A percentile compares a stretch with the other conserved stretches of the same genome.
Evolutionary conservation across 2,329 filamentous ascomycete genomes (phyloP).

Genomic region (Phaeosphaeriaceae sp.): DNA sequence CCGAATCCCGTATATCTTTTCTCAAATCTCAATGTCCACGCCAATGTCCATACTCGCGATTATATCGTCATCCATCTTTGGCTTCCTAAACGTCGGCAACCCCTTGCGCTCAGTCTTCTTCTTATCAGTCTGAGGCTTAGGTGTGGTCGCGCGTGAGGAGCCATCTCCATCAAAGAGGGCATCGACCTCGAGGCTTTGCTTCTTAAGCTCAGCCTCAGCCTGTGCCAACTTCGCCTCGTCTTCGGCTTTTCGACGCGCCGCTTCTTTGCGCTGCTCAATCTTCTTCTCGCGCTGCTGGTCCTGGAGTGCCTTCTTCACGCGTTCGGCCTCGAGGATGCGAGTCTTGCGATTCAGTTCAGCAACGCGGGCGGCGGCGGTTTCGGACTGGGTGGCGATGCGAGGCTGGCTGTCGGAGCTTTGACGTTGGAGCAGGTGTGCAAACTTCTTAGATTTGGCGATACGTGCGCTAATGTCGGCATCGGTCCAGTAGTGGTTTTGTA

Average conservation of each 20-base stretch:
- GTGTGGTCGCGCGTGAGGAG: constrained; percentile 49
- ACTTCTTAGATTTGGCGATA: constrained; percentile 69
- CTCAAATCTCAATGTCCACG: constrained; percentile 85
- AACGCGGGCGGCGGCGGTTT: constrained; percentile 79
- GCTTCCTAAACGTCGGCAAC: constrained; percentile 74
- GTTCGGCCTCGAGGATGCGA: constrained; percentile 82
- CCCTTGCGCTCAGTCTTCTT: constrained; percentile 63
- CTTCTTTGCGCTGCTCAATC: constrained; percentile 51
- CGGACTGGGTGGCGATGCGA: constrained; percentile 60
- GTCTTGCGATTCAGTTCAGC: constrained; percentile 85
- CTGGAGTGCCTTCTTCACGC: constrained; percentile 88
- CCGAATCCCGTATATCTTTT: not conserved
- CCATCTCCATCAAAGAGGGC: constrained; percentile 56
- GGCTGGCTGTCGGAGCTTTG: constrained; percentile 69
- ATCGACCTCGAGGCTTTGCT: constrained; percentile 47
- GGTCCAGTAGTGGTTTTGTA: constrained; percentile 83
- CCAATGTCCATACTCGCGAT: constrained; percentile 88
- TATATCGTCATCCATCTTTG: constrained; percentile 88
- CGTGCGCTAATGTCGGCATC: constrained; percentile 83
- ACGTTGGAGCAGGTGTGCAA: constrained; percentile 62
- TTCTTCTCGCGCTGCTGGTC: constrained; percentile 65
- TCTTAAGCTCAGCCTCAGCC: constrained; percentile 34
- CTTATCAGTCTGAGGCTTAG: constrained; percentile 57
- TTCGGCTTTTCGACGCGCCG: constrained; percentile 55
- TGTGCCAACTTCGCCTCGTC: constrained; percentile 58